A percentile compares a stretch with the other conserved stretches of the same genome.
phyloP scores from a whole-genome alignment of 164 flowering plant species.

The Kingdonia uniflora region DNA sequence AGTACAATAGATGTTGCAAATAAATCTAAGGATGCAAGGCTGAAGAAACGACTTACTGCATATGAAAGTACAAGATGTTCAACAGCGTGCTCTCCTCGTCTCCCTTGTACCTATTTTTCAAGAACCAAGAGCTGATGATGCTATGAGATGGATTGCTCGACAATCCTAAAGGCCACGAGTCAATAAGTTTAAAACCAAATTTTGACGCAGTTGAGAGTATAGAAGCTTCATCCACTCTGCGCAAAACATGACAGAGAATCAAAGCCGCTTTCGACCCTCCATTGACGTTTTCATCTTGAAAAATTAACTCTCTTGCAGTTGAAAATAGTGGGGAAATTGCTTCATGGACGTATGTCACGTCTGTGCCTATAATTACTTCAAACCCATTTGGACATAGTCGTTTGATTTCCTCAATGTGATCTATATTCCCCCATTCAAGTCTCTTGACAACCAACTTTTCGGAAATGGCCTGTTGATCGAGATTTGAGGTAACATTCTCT shows the following conservation, averaged over 20 bases:
- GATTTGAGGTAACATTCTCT: slow-evolving; percentile 51
- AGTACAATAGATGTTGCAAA: too few species aligned
- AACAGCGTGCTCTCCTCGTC: slow-evolving; percentile 34
- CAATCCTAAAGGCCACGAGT: slow-evolving; percentile 44
- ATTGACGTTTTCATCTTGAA: slow-evolving; percentile 9
- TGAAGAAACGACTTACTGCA: neutral
- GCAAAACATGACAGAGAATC: slow-evolving; percentile 71
- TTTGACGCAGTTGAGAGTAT: slow-evolving; percentile 59
- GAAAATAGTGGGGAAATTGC: slow-evolving; percentile 64
- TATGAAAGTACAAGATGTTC: slow-evolving; percentile 59
- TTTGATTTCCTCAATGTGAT: slow-evolving; percentile 43
- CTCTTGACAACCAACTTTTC: slow-evolving; percentile 28
- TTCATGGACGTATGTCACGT: slow-evolving; percentile 70
- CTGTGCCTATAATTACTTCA: slow-evolving; percentile 81
- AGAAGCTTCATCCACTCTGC: slow-evolving; percentile 80
- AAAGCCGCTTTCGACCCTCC: slow-evolving; percentile 35
- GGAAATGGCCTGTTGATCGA: slow-evolving; percentile 18
- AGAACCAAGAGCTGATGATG: slow-evolving; percentile 54
- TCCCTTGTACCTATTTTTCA: slow-evolving; percentile 10
- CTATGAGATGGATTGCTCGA: slow-evolving; percentile 15
- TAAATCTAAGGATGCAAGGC: too few species aligned
- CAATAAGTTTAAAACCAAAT: slow-evolving; percentile 61
- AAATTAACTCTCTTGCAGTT: slow-evolving; percentile 58
- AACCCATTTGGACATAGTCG: slow-evolving; percentile 40
- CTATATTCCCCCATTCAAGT: slow-evolving; percentile 80